Base-by-base conservation (phyloP, 495 filamentous ascomycete genomes). In the Mytilinidion resinicola region DNA sequence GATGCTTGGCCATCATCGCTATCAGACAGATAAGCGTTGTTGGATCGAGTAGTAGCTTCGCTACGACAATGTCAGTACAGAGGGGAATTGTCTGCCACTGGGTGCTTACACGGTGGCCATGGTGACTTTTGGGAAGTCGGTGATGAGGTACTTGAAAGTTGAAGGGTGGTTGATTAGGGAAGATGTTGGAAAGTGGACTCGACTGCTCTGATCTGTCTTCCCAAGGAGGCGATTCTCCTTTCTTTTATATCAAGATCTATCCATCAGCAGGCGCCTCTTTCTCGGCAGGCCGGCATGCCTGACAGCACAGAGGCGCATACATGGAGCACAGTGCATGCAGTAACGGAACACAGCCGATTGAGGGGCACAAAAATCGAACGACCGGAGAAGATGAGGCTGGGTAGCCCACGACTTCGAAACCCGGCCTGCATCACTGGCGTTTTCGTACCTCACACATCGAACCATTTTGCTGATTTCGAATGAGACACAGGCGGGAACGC, bases 1-100 rank as follows among this genome's bases (percentile, higher is more conserved):
- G 53, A 42, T 35, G 65, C 65, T 51, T 67, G 65, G 38, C 65
- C 61, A 42, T 67, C 61, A 42, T 67, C 65, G 51, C 48, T 58
- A 19, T 60, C 60, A 17, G 55, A 62, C 47, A 53, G 51, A 56
- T 66, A 66, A 33, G 49, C 62, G 38, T 36, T 56, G 15, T 25
- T 25, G 38, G 56, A 53, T 17, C 54, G 44, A 9, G 47, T 48
- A 35, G 57, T 38, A 42, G 62, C 19, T 15, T 63, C 35, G 35
- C 62, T 60, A 51, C 2, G 30, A 17, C 20, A 14, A 35, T 33
- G 34, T 34, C 25, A 34, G 11, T 10, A 21, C 4, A 30, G 25
- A 30, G 25, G 25, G 25, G 6, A 2, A 30, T 30, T 30, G 25
- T 2, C 25, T 30, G 25, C 25, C 25, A 30, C 25, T 30, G 25